Evolutionary conservation across 805 yeast species (phyloP), one percentile per base, ranked within the genome.

Genomic region (Starmerella stigmatis): DNA sequence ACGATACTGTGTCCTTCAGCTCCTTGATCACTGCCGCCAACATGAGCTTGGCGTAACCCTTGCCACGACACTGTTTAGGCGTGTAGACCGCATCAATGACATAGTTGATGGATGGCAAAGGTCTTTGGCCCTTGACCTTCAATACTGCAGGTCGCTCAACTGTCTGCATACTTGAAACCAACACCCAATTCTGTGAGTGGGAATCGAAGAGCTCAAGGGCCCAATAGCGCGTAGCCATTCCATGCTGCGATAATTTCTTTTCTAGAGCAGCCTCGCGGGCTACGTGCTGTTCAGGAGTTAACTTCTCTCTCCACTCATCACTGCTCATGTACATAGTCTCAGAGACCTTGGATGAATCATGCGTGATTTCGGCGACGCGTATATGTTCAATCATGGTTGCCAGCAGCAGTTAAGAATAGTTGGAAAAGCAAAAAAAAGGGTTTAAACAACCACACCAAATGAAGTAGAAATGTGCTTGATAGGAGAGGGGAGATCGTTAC

Each of bases 21-120:
- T 26, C 28, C 22, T 48, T 45, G 15, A 49, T 48, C 2, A 54
- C 56, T 13, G 35, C 31, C 6, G 31, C 17, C 35, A 79, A 62
- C 79, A 79, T 70, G 22, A 46, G 44, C 7, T 60, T 59, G 0
- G 81, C 82, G 54, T 74, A 76, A 2, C 82, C 81, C 48, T 69
- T 70, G 12, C 72, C 70, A 42, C 86, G 69, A 52, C 64, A 62
- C 33, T 66, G 53, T 13, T 62, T 59, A 6, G 69, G 60, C 0
- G 83, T 77, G 57, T 62, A 78, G 1, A 79, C 85, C 10, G 78
- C 75, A 20, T 84, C 85, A 46, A 79, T 61, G 16, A 58, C 53
- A 23, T 56, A 59, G 40, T 57, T 54, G 4, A 43, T 42, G 15
- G 56, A 50, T 3, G 49, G 49, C 9, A 36, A 28, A 29, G 56